phyloP scores from a whole-genome alignment of 2,329 filamentous ascomycete species.

The Claviceps sp. region DNA sequence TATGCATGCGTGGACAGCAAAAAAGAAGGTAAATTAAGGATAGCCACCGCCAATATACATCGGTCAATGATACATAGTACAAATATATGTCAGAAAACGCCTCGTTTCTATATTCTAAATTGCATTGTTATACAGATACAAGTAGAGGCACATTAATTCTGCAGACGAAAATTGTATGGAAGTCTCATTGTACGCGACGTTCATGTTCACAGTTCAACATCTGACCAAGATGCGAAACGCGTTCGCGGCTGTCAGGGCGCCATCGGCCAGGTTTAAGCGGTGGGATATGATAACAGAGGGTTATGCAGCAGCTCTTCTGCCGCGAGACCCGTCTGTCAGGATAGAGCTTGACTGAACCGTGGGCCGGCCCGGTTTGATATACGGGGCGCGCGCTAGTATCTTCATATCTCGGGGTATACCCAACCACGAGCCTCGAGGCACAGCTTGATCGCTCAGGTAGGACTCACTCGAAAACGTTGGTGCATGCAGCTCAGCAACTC shows the following conservation, averaged over 20 bases:
- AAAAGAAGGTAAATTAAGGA: too few species aligned
- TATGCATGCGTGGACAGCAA: too few species aligned
- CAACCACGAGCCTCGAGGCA: conserved; percentile 36
- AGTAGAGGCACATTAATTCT: too few species aligned
- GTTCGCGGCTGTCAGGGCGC: conserved; percentile 17
- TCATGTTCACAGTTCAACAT: conserved; percentile 17
- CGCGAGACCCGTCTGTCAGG: conserved; percentile 35
- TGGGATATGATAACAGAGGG: conserved; percentile 3
- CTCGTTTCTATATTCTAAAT: too few species aligned
- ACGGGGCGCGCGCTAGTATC: conserved; percentile 27
- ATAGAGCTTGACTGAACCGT: conserved; percentile 41
- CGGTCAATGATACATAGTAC: too few species aligned
- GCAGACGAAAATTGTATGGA: too few species aligned
- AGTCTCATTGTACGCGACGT: background rate
- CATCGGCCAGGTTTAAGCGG: conserved; percentile 2
- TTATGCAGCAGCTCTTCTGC: conserved; percentile 23
- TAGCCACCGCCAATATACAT: too few species aligned
- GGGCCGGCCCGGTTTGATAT: conserved; percentile 27
- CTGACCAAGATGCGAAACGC: conserved; percentile 16
- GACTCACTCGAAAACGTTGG: conserved; percentile 36
- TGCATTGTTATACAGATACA: too few species aligned
- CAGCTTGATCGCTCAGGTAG: conserved; percentile 25
- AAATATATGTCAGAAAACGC: too few species aligned
- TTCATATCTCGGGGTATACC: conserved; percentile 49
- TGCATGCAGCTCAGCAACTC: conserved; percentile 41